phyloP scores from a whole-genome alignment of 768 basidiomycete genomes.

The Naematelia encephala region DNA sequence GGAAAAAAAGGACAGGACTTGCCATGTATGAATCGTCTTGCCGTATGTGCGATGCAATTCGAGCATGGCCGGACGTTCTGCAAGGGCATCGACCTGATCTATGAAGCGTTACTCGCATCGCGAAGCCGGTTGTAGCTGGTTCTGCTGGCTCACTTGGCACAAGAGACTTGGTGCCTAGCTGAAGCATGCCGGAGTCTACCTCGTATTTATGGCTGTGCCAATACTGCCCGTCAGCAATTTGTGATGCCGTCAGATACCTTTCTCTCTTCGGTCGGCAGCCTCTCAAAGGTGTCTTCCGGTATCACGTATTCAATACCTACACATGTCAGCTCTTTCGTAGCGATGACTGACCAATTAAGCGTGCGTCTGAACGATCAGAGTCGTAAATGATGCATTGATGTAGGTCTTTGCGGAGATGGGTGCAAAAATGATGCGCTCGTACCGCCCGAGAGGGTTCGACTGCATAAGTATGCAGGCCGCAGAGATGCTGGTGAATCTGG shows the following conservation, averaged over 20 bases:
- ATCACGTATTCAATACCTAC: slow-evolving; percentile 58
- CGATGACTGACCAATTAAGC: slow-evolving; percentile 52
- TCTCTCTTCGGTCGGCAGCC: slow-evolving; percentile 56
- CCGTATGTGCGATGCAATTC: slow-evolving; percentile 57
- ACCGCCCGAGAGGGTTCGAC: slow-evolving; percentile 49
- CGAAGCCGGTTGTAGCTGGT: not conserved
- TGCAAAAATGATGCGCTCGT: slow-evolving; percentile 56
- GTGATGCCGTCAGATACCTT: slow-evolving; percentile 22
- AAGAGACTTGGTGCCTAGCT: slow-evolving; percentile 37
- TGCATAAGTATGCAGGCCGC: slow-evolving; percentile 42
- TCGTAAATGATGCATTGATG: slow-evolving; percentile 57
- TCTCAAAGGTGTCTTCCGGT: slow-evolving; percentile 54
- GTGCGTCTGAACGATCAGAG: slow-evolving; percentile 54
- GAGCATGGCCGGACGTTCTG: slow-evolving; percentile 52
- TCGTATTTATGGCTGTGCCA: slow-evolving; percentile 59
- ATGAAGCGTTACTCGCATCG: not conserved
- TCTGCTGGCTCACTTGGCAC: slow-evolving; percentile 42
- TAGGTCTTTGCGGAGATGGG: slow-evolving; percentile 52
- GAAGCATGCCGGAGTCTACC: slow-evolving; percentile 45
- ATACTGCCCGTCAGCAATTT: slow-evolving; percentile 30
- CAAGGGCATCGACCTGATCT: slow-evolving; percentile 37
- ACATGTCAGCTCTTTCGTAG: slow-evolving; percentile 3
- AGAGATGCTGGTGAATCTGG: slow-evolving; percentile 45
- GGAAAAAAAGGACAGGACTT: not conserved
- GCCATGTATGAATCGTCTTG: slow-evolving; percentile 52